Conservation (phyloP, 2,329 filamentous ascomycete genomes). For the Colletotrichum lini region DNA sequence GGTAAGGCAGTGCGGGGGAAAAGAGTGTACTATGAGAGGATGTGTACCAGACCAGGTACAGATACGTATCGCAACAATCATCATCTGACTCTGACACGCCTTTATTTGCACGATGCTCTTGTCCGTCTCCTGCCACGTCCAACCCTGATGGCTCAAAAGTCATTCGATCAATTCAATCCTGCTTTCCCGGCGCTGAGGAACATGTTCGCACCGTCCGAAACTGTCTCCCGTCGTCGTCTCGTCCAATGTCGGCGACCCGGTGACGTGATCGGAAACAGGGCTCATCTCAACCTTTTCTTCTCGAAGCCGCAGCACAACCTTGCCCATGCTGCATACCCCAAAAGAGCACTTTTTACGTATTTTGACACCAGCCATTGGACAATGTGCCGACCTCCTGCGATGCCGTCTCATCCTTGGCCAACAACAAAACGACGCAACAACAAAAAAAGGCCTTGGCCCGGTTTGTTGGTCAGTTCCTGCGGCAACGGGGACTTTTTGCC, state of each 20-base stretch:
- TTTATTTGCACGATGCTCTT: background rate
- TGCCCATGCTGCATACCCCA: background rate
- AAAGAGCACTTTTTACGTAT: conserved; percentile 34
- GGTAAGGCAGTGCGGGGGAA: too few relatives aligned
- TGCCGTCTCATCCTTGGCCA: conserved; percentile 10
- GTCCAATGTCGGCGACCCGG: conserved; percentile 14
- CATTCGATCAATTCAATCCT: conserved; percentile 7
- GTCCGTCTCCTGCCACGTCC: conserved; percentile 2
- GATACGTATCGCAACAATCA: too few relatives aligned
- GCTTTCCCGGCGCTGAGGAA: conserved; percentile 7
- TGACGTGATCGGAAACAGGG: conserved; percentile 27
- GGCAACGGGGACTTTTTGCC: conserved; percentile 5
- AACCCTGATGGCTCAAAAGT: background rate
- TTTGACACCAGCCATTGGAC: conserved; percentile 12
- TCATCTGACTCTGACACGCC: conserved; percentile 19
- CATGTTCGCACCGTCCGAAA: conserved; percentile 12
- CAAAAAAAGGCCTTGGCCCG: background rate
- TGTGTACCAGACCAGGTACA: too few relatives aligned
- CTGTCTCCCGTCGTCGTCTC: background rate
- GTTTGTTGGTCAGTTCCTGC: conserved; percentile 14
- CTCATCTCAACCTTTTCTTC: conserved; percentile 26
- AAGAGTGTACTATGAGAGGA: too few relatives aligned
- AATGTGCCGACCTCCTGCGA: conserved; percentile 14
- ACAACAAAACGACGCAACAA: background rate
- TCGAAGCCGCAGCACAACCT: background rate